phyloP scores from a whole-genome alignment of 2,329 filamentous ascomycete species.

The Fusarium sarcochroum region DNA sequence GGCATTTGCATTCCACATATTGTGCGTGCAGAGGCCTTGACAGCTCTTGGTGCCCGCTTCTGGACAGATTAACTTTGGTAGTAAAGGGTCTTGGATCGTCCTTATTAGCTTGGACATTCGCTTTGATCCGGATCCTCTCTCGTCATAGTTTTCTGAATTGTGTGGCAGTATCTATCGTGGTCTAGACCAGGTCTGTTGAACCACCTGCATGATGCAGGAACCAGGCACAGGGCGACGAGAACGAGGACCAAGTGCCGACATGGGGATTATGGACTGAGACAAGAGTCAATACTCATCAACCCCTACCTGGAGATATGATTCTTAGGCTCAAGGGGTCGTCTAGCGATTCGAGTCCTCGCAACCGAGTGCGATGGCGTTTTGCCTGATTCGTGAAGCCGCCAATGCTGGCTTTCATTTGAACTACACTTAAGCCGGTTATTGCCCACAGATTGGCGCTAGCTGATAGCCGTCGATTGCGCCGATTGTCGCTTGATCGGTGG shows the following conservation, averaged over 20 bases:
- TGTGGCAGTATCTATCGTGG: not conserved
- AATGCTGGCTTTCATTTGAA: not conserved
- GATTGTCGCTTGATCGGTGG: not conserved
- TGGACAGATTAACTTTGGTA: conserved; percentile 21
- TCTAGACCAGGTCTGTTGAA: not conserved
- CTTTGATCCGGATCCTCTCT: not conserved
- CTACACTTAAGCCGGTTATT: not conserved
- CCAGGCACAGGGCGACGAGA: conserved; percentile 8
- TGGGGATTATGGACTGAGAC: too few species aligned
- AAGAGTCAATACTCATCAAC: not conserved
- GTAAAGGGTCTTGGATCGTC: conserved; percentile 8
- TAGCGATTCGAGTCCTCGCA: not conserved
- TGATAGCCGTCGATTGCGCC: too few species aligned
- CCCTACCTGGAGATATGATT: too few species aligned
- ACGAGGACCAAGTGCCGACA: not conserved
- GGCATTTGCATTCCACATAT: conserved; percentile 24
- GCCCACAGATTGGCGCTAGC: too few species aligned
- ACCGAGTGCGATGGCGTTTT: not conserved
- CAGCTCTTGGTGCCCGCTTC: conserved; percentile 11
- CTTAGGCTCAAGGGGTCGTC: fast-evolving
- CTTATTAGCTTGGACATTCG: not conserved
- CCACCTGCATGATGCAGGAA: conserved; percentile 27
- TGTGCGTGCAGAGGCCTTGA: not conserved
- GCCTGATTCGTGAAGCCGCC: not conserved
- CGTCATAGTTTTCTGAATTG: not conserved